These are phyloP conservation scores for Verbascum thapsus DNA, from an alignment of 257 asterid genomes.

Conservation along the genomic window DNA sequence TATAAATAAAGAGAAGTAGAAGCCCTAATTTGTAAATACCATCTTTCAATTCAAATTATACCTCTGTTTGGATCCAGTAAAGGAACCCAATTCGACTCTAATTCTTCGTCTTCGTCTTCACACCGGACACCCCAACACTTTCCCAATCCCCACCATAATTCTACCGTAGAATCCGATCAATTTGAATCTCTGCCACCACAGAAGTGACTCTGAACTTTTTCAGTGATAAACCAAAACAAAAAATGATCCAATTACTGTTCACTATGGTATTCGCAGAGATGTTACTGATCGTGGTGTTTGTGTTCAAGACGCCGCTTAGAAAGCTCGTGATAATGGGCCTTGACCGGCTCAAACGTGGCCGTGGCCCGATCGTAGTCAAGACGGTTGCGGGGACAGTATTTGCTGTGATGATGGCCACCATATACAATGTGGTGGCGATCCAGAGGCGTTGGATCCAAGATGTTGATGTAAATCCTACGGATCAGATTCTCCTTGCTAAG, in stretches of 20 bases:
- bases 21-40: conserved; percentile 25
- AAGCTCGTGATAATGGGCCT: conserved; percentile 77
- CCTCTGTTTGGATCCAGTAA: conserved; percentile 18
- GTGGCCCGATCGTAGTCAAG: conserved; percentile 71
- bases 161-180: too few relatives aligned
- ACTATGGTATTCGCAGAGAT: conserved; percentile 65
- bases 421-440: conserved; percentile 61
- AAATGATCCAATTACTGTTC: conserved; percentile 73
- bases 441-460: conserved; percentile 67
- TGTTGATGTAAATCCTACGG: conserved; percentile 73
- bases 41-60: conserved; percentile 28
- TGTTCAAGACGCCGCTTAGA: conserved; percentile 85
- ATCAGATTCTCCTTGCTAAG: conserved; percentile 72
- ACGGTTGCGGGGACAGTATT: conserved; percentile 63
- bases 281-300: conserved; percentile 71
- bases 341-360: conserved; percentile 82
- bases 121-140: conserved; percentile 17
- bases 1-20: conserved; percentile 30
- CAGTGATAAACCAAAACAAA: neutral
- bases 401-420: conserved; percentile 61
- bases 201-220: neutral
- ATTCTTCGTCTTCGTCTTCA: neutral
- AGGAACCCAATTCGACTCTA: conserved; percentile 12
- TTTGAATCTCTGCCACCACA: neutral
- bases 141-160: too few relatives aligned